Base-by-base conservation (phyloP, 306 rosid genomes). In the Prunus armeniaca region DNA sequence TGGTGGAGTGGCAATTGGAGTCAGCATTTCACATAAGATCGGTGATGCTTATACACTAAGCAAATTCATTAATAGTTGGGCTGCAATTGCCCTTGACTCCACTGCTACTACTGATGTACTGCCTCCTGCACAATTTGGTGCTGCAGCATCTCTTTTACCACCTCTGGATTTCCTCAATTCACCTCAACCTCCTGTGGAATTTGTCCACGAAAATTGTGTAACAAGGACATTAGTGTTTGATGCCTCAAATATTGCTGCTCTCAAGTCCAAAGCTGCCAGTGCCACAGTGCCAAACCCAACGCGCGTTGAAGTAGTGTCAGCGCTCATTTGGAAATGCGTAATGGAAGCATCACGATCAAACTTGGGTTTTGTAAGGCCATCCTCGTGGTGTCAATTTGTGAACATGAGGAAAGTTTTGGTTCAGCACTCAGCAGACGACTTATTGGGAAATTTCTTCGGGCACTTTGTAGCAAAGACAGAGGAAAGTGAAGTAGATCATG, bases 391-490 rank as follows among this genome's bases (percentile, higher is more conserved):
- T 22, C 91, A 86, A 27, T 28, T 57, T 14, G 79, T 83, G 68
- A 83, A 88, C 69, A 17, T 78, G 7, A 62, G 82, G 7, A 76
- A 47, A 1, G 78, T 82, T 79, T 54, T 80, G 6, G 65, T 71
- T 12, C 84, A 78, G 8, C 76, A 76, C 1, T 18, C 41, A 71
- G 68, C 81, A 6, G 67, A 83, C 3, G 27, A 77, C 61, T 58
- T 84, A 1, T 58, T 79, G 58, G 93, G 91, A 2, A 87, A 88
- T 71, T 75, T 87, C 50, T 28, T 82, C 4, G 76, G 88, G 58
- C 6, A 74, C 12, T 79, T 71, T 45, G 28, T 72, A 2, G 73
- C 84, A 0, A 50, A 49, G 20, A 18, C 43, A 14, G 55, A 79
- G 76, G 82, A 76, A n/a, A 46, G 49, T 15, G 17, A 60, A 34